Evolutionary conservation across 2,329 filamentous ascomycete species (phyloP).

Genomic region (Xylariaceae sp.): DNA sequence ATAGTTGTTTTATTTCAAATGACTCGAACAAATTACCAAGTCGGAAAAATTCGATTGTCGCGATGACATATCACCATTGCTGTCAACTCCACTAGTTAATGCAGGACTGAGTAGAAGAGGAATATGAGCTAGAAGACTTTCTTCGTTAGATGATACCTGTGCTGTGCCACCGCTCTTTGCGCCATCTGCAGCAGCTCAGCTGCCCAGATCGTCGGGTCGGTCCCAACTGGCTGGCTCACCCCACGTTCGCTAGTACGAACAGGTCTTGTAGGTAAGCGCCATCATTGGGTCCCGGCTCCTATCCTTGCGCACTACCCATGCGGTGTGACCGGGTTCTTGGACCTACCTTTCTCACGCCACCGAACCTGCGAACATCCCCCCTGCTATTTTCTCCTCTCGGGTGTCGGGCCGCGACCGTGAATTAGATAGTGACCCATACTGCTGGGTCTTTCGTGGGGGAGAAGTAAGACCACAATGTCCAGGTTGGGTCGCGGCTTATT

Average conservation of each 20-base stretch:
- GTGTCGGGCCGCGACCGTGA: conserved; percentile 4
- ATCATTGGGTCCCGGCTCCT: not conserved
- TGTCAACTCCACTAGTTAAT: not conserved
- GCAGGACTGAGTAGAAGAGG: not conserved
- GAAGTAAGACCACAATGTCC: not conserved
- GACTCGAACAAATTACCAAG: not conserved
- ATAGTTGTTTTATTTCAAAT: not conserved
- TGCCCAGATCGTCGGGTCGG: conserved; percentile 19
- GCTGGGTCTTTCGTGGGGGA: conserved; percentile 8
- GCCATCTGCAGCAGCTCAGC: conserved; percentile 5
- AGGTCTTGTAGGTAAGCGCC: not conserved
- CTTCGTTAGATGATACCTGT: not conserved
- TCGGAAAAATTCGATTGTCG: not conserved
- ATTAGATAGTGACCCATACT: conserved; percentile 9
- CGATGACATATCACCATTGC: not conserved
- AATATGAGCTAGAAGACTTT: not conserved
- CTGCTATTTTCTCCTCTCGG: conserved; percentile 5
- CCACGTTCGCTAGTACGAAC: conserved; percentile 2
- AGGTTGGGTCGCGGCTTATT: not conserved
- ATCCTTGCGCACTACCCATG: conserved; percentile 12
- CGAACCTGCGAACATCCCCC: conserved; percentile 1
- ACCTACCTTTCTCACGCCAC: conserved; percentile 4
- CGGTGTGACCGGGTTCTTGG: conserved; percentile 8
- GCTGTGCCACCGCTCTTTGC: conserved; percentile 26
- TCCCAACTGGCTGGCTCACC: conserved; percentile 14